These are phyloP conservation scores for Cytospora leucostoma DNA, from an alignment of 2,329 filamentous ascomycete genomes.

Conservation along the genomic window DNA sequence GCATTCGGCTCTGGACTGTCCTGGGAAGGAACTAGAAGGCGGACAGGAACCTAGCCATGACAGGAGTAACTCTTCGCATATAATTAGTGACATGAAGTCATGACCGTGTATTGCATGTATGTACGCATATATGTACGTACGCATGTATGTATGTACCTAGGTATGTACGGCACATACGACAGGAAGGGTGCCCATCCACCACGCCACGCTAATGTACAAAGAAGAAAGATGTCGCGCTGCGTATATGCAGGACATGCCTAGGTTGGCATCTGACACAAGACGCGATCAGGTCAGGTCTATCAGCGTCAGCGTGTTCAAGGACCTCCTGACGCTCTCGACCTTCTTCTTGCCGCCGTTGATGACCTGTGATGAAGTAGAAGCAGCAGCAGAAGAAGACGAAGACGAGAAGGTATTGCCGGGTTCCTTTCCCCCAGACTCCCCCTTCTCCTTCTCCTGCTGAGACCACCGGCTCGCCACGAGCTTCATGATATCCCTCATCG, in stretches of 20 bases:
- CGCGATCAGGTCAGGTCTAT: slow-evolving; percentile 21
- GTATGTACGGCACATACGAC: not conserved
- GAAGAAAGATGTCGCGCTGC: not conserved
- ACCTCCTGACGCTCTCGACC: slow-evolving; percentile 21
- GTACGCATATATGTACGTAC: not conserved
- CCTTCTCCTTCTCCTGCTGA: slow-evolving; percentile 41
- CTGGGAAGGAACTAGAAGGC: not conserved
- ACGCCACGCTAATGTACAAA: not conserved
- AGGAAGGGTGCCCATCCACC: not conserved
- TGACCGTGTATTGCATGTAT: not conserved
- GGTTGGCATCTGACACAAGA: not conserved
- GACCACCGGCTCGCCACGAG: slow-evolving; percentile 65
- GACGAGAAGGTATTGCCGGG: not conserved
- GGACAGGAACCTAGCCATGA: not conserved
- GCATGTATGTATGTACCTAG: not conserved
- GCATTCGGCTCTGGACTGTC: not conserved
- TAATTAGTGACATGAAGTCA: not conserved
- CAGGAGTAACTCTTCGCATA: not conserved
- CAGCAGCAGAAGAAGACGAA: not conserved
- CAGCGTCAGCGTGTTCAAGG: slow-evolving; percentile 17
- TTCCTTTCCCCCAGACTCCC: slow-evolving; percentile 24
- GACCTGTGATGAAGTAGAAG: not conserved
- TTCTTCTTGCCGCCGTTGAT: not conserved
- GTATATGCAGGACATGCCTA: not conserved
- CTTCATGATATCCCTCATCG: slow-evolving; percentile 70